Base-by-base conservation (phyloP, 2,329 filamentous ascomycete genomes). In the Apiospora aurea region DNA sequence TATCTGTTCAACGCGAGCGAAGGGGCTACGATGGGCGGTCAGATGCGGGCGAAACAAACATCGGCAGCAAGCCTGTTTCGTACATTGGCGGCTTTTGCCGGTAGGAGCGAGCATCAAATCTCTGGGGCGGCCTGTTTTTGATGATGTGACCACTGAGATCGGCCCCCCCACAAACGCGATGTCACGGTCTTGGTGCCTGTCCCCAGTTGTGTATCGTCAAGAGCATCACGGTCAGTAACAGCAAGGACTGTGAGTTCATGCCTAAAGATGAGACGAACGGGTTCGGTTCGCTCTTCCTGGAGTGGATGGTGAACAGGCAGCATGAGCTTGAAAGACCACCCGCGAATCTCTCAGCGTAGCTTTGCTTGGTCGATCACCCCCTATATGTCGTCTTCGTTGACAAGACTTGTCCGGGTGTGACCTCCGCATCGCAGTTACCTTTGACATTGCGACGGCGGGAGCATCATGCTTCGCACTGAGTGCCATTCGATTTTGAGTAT, bases 371-470 rank as follows among this genome's bases (percentile, higher is more conserved):
- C 34, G 57, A n/a, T 24, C 57, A 64, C 41, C 34, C 34, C 57
- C 53, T 61, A 64, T 64, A 64, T 41, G 57, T 64, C 29, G 8
- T 41, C 18, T 41, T 41, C 34, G 21, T 64, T 64, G 41, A 41
- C 34, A 41, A 41, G 10, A 41, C 34, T 41, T 64, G 18, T n/a
- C 24, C 57, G 34, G 57, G 21, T 64, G 57, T 64, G 34, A 64
- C 57, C 57, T 64, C 57, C 57, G 57, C 57, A 64, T 64, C 57
- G 57, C 34, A 18, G 57, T 64, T 64, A 64, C 57, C 57, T 64
- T 34, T 8, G 10, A 41, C 57, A 29, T 41, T 64, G 57, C 57
- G 34, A 64, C 57, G n/a, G 57, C 57, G 57, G 57, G 57, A 41
- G 1, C 29, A n/a, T 64, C 34, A 64, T 64, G 57, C 57, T n/a